phyloP scores from a whole-genome alignment of 345 rosid species.

The Mercurialis annua region DNA sequence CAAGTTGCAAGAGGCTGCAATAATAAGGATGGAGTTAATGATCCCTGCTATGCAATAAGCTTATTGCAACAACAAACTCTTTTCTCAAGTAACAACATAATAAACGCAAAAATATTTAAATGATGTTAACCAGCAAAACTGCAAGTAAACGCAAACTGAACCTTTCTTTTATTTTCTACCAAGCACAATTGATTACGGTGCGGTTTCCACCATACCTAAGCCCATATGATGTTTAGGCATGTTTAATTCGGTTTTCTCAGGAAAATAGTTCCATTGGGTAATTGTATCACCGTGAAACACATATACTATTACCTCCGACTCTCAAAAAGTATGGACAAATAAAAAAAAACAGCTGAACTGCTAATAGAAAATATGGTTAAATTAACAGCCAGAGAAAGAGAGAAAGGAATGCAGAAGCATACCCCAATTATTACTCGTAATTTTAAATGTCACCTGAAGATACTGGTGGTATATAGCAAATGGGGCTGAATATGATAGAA shows the following conservation, averaged over 20 bases:
- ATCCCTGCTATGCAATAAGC: no score
- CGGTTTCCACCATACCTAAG: no score
- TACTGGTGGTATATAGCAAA: conserved; percentile 91
- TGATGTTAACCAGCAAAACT: no score
- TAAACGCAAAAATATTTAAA: no score
- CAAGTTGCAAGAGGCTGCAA: conserved; percentile 77
- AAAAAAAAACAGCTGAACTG: neutral
- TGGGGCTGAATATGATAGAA: conserved; percentile 77
- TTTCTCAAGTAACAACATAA: no score
- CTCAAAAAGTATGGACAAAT: neutral
- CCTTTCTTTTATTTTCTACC: no score
- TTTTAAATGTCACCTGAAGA: conserved; percentile 56
- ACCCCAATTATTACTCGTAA: neutral
- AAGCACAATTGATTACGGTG: no score
- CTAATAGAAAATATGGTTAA: neutral
- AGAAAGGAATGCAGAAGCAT: neutral
- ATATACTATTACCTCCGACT: neutral
- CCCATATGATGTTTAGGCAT: neutral
- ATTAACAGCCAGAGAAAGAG: neutral
- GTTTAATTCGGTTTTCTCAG: neutral
- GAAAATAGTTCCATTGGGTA: neutral
- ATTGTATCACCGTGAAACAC: neutral
- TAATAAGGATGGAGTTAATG: neutral
- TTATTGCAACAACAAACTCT: no score
- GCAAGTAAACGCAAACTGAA: no score